Percentiles rank a stretch among this genome's conserved stretches.
Evolutionary conservation across 2,329 filamentous ascomycete species (phyloP).

Genomic region (Emergomyces pasteurianus): DNA sequence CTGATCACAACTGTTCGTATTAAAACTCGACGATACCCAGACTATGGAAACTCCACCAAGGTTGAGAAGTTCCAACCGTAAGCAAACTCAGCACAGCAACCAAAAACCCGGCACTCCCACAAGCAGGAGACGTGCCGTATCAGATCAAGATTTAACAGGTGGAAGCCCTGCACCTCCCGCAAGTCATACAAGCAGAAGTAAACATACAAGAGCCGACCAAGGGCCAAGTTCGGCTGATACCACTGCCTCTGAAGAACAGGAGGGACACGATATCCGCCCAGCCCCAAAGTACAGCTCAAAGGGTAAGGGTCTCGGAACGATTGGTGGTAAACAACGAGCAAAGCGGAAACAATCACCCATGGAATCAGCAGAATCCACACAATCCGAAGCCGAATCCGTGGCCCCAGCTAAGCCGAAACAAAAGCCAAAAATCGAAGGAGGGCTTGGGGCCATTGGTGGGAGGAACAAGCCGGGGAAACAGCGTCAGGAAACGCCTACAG

Average conservation of each 20-base stretch:
- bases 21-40: neutral
- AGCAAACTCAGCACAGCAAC: neutral
- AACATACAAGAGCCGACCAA: no score
- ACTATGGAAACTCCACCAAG: slow-evolving; percentile 1
- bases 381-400: neutral
- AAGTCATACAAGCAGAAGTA: neutral
- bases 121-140: neutral
- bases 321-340: slow-evolving; percentile 6
- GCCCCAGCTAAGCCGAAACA: neutral
- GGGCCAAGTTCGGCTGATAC: neutral
- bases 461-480: slow-evolving; percentile 4
- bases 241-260: slow-evolving; percentile 7
- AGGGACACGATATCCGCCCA: slow-evolving; percentile 1
- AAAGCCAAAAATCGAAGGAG: neutral
- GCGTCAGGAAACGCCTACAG: neutral
- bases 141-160: neutral
- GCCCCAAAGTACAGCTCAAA: slow-evolving; percentile 3
- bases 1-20: neutral
- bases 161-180: neutral
- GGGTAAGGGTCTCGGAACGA: slow-evolving; percentile 6
- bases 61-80: neutral
- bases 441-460: neutral
- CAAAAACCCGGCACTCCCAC: neutral
- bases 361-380: neutral
- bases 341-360: neutral